Evolutionary conservation across 805 yeast species (phyloP).

Genomic region (Barnettozyma sp.): DNA sequence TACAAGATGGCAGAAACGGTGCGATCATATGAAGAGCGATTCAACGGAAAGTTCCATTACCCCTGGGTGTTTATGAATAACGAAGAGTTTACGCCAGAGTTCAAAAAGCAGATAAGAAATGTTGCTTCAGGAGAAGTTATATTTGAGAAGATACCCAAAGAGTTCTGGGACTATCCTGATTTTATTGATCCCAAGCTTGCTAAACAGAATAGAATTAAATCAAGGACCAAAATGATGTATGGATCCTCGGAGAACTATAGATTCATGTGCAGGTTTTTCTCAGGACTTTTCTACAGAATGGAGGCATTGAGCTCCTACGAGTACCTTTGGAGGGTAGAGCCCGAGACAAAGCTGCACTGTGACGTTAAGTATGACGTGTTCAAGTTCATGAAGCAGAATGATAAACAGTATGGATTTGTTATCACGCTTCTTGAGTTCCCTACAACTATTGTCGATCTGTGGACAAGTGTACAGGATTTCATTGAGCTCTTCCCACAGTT

Average conservation of each 20-base stretch:
- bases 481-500: slow-evolving; percentile 38
- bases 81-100: slow-evolving; percentile 35
- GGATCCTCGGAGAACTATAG: slow-evolving; percentile 48
- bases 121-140: slow-evolving; percentile 35
- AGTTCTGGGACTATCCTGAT: slow-evolving; percentile 43
- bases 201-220: slow-evolving; percentile 23
- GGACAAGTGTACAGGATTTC: slow-evolving; percentile 42
- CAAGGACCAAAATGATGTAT: slow-evolving; percentile 31
- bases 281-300: slow-evolving; percentile 52
- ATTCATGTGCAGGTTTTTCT: slow-evolving; percentile 69
- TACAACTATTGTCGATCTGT: slow-evolving; percentile 27
- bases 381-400: slow-evolving; percentile 52
- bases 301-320: slow-evolving; percentile 39
- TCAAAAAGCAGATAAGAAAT: slow-evolving; percentile 27
- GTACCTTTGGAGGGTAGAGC: slow-evolving; percentile 58
- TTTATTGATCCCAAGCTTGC: slow-evolving; percentile 34
- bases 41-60: slow-evolving; percentile 62
- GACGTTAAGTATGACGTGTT: slow-evolving; percentile 50
- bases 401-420: slow-evolving; percentile 68
- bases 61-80: slow-evolving; percentile 74
- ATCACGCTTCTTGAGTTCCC: slow-evolving; percentile 67
- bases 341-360: slow-evolving; percentile 48
- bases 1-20: slow-evolving; percentile 46
- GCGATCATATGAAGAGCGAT: slow-evolving; percentile 68
- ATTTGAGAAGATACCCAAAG: slow-evolving; percentile 37